A percentile compares a stretch with the other conserved stretches of the same genome.
Evolutionary conservation across 2,329 filamentous ascomycete species (phyloP).

Genomic region (Colletotrichum lupini): DNA sequence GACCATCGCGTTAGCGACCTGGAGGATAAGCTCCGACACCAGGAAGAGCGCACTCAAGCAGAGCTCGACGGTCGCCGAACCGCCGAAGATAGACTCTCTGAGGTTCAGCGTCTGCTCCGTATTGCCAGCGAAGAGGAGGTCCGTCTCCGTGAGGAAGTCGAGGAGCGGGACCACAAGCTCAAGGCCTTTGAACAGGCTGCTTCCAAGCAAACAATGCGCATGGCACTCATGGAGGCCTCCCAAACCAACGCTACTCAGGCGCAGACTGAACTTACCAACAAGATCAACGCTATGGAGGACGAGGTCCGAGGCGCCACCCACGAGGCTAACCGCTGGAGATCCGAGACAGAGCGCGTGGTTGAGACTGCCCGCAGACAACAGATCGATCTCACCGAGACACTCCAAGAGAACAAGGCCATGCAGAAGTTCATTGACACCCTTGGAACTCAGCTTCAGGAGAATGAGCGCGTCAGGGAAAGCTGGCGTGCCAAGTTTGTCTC

Average conservation of each 20-base stretch:
- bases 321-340: constrained; percentile 70
- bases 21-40: constrained; percentile 73
- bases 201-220: constrained; percentile 68
- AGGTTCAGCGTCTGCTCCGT: constrained; percentile 76
- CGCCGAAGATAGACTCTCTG: constrained; percentile 78
- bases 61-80: constrained; percentile 72
- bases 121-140: constrained; percentile 79
- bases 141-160: constrained; percentile 72
- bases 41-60: constrained; percentile 72
- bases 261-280: constrained; percentile 66
- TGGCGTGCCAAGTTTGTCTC: constrained; percentile 87
- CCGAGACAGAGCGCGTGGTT: constrained; percentile 69
- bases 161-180: constrained; percentile 76
- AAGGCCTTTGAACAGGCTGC: constrained; percentile 67
- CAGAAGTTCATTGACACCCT: constrained; percentile 79
- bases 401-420: constrained; percentile 77
- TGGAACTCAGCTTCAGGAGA: constrained; percentile 84
- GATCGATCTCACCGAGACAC: constrained; percentile 58
- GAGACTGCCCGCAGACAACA: constrained; percentile 61
- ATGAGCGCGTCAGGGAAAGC: constrained; percentile 82
- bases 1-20: constrained; percentile 74
- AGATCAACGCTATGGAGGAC: constrained; percentile 62
- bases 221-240: constrained; percentile 76
- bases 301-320: constrained; percentile 67
- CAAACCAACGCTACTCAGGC: constrained; percentile 67